Conservation (phyloP, 1,284 basidiomycete species). For the Vanrija humicola region DNA sequence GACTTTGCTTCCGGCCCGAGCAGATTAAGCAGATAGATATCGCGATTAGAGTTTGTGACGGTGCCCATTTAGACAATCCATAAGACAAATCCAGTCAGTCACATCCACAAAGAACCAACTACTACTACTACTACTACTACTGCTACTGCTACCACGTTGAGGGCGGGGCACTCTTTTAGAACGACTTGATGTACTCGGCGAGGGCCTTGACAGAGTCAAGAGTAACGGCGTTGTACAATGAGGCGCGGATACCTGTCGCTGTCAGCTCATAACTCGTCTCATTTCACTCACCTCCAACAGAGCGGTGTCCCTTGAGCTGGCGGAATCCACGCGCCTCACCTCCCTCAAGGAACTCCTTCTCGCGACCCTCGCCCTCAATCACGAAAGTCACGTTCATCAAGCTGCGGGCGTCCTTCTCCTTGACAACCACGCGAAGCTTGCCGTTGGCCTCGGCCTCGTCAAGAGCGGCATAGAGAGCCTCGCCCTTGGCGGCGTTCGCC, state of each 20-base stretch:
- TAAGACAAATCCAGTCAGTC: too few species aligned
- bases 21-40: too few species aligned
- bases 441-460: slow-evolving; percentile 67
- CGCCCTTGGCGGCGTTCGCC: slow-evolving; percentile 67
- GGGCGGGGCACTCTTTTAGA: slow-evolving; percentile 13
- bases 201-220: slow-evolving; percentile 62
- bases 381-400: slow-evolving; percentile 94
- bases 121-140: too few species aligned
- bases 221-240: slow-evolving; percentile 91
- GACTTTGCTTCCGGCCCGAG: too few species aligned
- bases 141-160: not conserved
- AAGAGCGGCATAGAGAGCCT: slow-evolving; percentile 68
- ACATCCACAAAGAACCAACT: too few species aligned
- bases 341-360: slow-evolving; percentile 70
- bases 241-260: slow-evolving; percentile 70
- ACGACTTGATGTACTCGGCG: slow-evolving; percentile 53
- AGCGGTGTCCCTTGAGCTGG: slow-evolving; percentile 82
- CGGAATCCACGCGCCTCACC: slow-evolving; percentile 75
- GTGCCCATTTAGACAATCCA: too few species aligned
- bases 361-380: slow-evolving; percentile 61
- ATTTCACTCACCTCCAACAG: slow-evolving; percentile 55
- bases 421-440: slow-evolving; percentile 64
- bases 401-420: slow-evolving; percentile 64
- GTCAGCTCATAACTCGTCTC: slow-evolving; percentile 2
- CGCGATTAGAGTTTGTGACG: too few species aligned